Evolutionary conservation across 108 stramenopile species (phyloP).

Genomic region (Stephanodiscus triporus): DNA sequence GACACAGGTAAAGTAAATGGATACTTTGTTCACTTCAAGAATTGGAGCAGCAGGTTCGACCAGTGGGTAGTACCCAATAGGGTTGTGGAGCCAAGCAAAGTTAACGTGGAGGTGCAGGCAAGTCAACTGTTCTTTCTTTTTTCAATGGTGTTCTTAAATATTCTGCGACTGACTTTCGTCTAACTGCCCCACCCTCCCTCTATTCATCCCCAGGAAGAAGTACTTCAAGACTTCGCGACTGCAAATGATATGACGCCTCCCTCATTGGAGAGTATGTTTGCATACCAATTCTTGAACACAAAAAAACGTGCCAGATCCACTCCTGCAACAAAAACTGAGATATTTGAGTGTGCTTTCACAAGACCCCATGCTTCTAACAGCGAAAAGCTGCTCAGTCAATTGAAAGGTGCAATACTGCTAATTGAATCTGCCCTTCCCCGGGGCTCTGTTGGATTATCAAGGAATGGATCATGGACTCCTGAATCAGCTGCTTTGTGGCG

Average conservation of each 20-base stretch:
- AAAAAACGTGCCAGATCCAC: constrained; percentile 62
- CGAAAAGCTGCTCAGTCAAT: constrained; percentile 58
- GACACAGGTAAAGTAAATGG: constrained; percentile 52
- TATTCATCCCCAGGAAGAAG: constrained; percentile 49
- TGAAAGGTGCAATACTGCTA: constrained; percentile 77
- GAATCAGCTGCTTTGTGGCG: constrained; percentile 71
- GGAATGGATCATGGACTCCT: constrained; percentile 62
- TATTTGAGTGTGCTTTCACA: constrained; percentile 51
- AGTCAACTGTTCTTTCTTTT: constrained; percentile 1
- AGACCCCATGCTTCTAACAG: constrained; percentile 50
- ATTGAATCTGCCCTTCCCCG: constrained; percentile 84
- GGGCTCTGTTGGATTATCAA: constrained; percentile 66
- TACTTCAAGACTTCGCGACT: constrained; percentile 48
- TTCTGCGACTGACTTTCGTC: not conserved
- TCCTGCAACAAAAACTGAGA: constrained; percentile 51
- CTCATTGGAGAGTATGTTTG: constrained; percentile 55
- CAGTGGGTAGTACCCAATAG: constrained; percentile 77
- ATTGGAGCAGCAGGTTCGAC: constrained; percentile 84
- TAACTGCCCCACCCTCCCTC: not conserved
- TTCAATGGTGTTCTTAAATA: not conserved
- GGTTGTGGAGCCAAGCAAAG: constrained; percentile 72
- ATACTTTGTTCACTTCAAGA: constrained; percentile 77
- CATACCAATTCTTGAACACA: constrained; percentile 54
- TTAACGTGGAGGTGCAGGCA: constrained; percentile 59
- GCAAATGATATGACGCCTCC: constrained; percentile 48